A percentile compares a stretch with the other conserved stretches of the same genome.
Evolutionary conservation across 2,329 filamentous ascomycete species (phyloP).

Genomic region (Dactylellina parvicollis): DNA sequence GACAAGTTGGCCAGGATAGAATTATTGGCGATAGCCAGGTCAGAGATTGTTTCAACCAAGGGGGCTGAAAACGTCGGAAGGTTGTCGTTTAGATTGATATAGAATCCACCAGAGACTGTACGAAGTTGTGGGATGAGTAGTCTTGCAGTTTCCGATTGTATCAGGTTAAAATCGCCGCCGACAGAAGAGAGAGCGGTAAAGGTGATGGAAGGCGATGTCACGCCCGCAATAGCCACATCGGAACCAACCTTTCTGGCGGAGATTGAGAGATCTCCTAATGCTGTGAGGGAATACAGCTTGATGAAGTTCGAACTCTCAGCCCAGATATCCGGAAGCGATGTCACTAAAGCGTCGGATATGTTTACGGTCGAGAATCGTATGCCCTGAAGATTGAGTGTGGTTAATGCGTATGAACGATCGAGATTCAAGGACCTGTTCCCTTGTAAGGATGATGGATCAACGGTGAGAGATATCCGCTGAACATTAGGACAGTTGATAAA

Average conservation of each 20-base stretch:
- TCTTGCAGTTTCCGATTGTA: conserved; percentile 17
- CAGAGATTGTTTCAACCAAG: neutral
- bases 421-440: conserved; percentile 16
- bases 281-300: neutral
- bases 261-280: conserved; percentile 9
- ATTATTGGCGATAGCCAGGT: conserved; percentile 26
- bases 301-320: neutral
- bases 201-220: conserved; percentile 2
- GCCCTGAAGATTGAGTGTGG: neutral
- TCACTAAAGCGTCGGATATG: conserved; percentile 3
- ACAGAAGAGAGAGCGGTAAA: conserved; percentile 7
- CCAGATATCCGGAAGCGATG: conserved; percentile 25
- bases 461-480: conserved; percentile 16
- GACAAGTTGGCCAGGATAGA: conserved; percentile 5
- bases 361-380: conserved; percentile 19
- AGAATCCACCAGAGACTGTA: conserved; percentile 9
- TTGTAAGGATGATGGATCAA: neutral
- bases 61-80: conserved; percentile 3
- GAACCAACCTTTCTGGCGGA: neutral
- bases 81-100: conserved; percentile 10
- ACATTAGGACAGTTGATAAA: conserved; percentile 12
- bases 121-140: conserved; percentile 11
- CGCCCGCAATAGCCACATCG: conserved; percentile 1
- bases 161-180: conserved; percentile 11
- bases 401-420: conserved; percentile 2